These are phyloP conservation scores for Testicularia cyperi DNA, from an alignment of 1,284 basidiomycete species.

Conservation along the genomic window DNA sequence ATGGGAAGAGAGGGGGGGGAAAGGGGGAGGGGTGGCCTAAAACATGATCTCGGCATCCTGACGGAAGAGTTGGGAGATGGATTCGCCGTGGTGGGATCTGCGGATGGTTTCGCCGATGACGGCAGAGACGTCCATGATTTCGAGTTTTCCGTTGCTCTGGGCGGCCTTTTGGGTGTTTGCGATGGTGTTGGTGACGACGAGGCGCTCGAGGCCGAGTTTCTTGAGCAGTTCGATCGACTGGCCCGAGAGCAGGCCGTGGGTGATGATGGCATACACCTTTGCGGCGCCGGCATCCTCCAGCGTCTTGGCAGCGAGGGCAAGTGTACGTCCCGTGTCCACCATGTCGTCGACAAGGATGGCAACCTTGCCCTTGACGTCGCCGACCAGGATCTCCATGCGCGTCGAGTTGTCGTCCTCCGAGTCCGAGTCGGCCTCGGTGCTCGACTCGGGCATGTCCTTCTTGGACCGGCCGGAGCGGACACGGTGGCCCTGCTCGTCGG, in stretches of 20 bases:
- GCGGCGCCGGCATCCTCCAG: slow-evolving; percentile 84
- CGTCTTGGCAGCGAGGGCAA: slow-evolving; percentile 80
- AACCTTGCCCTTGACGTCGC: slow-evolving; percentile 85
- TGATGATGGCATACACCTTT: slow-evolving; percentile 83
- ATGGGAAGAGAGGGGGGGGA: not conserved
- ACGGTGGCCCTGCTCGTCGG: slow-evolving; percentile 50
- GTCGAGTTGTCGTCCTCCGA: slow-evolving; percentile 59
- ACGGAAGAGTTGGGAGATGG: slow-evolving; percentile 59
- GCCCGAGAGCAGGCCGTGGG: slow-evolving; percentile 88
- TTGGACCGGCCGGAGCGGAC: slow-evolving; percentile 45
- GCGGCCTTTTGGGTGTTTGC: slow-evolving; percentile 66
- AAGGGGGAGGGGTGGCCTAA: slow-evolving; percentile 2
- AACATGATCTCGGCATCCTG: slow-evolving; percentile 57
- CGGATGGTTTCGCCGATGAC: slow-evolving; percentile 94
- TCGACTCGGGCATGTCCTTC: slow-evolving; percentile 6
- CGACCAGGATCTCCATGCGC: slow-evolving; percentile 89
- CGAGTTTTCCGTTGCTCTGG: slow-evolving; percentile 63
- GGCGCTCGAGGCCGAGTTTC: slow-evolving; percentile 76
- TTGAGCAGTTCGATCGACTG: slow-evolving; percentile 76
- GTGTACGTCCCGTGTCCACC: slow-evolving; percentile 91
- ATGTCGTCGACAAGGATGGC: slow-evolving; percentile 97
- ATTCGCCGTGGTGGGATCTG: slow-evolving; percentile 91
- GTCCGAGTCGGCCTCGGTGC: slow-evolving; percentile 21
- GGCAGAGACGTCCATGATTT: slow-evolving; percentile 78
- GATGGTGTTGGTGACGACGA: slow-evolving; percentile 85